Percentiles rank a stretch among this genome's conserved stretches.
Conservation (phyloP, 1,284 basidiomycete species). For the Tilletia walkeri region DNA sequence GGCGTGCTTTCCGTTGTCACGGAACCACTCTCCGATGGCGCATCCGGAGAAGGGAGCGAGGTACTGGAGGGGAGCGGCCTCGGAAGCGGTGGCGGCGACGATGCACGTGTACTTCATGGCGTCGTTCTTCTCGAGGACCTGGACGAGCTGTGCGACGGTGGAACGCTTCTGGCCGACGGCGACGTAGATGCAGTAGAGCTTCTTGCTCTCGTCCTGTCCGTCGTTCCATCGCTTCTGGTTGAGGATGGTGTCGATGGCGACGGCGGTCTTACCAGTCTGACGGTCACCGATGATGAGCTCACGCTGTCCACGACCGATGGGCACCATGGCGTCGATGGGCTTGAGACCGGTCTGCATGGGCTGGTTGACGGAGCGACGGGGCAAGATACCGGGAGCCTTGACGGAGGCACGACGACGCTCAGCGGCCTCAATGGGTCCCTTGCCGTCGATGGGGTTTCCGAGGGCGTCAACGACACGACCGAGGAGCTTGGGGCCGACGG, state of each 20-base stretch:
- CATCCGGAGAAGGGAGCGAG: slow-evolving; percentile 99
- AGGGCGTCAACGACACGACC: slow-evolving; percentile 99
- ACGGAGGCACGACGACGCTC: slow-evolving; percentile 94
- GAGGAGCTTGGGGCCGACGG: slow-evolving; percentile 90
- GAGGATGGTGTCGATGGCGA: slow-evolving; percentile 98
- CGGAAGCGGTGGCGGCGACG: slow-evolving; percentile 96
- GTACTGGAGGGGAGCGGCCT: slow-evolving; percentile 98
- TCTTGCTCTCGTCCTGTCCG: slow-evolving; percentile 89
- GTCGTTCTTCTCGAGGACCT: slow-evolving; percentile 99
- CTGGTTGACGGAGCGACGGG: slow-evolving; percentile 98
- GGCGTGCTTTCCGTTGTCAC: slow-evolving; percentile 94
- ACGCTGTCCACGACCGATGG: slow-evolving; percentile 99
- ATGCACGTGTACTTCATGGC: slow-evolving; percentile 99
- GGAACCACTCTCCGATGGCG: slow-evolving; percentile 99
- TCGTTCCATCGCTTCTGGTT: slow-evolving; percentile 99
- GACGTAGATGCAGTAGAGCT: slow-evolving; percentile 99
- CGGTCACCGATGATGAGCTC: slow-evolving; percentile 99
- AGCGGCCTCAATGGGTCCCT: slow-evolving; percentile 88
- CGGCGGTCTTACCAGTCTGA: slow-evolving; percentile 98
- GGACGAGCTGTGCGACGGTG: slow-evolving; percentile 97
- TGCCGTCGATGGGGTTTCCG: slow-evolving; percentile 98
- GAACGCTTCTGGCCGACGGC: slow-evolving; percentile 99
- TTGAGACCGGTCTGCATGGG: slow-evolving; percentile 99
- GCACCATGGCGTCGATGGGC: slow-evolving; percentile 99
- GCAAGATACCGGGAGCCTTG: slow-evolving; percentile 98